Evolutionary conservation across 2,329 filamentous ascomycete species (phyloP), one percentile per base, ranked within the genome.

Genomic region (Paecilomyces formosus): DNA sequence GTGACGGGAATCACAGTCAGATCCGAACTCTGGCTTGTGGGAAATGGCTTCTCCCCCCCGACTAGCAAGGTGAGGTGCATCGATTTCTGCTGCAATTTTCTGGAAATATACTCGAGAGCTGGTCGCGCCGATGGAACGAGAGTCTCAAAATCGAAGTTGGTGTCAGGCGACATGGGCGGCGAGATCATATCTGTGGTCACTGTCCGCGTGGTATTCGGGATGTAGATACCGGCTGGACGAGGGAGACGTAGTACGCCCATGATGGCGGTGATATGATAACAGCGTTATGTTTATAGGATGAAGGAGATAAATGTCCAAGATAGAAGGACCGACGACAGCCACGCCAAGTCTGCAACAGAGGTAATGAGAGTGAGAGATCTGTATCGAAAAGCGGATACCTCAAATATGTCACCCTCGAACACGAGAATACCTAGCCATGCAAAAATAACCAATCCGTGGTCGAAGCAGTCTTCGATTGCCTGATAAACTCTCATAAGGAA

Each of bases 111-210:
- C 55, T 76, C 74, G 9, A 77, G 63, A 8, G 74, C 74, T 1
- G 74, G 72, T n/a, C 74, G 60, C 28, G 74, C 66, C 5, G 71
- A 72, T 0, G 71, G 67, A 5, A 70, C 68, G 3, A 75, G 63
- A 2, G 69, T 70, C 35, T 75, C 72, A 5, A 73, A 68, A 57
- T 74, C 72, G 50, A 73, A 73, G 55, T 66, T 70, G 59, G 74
- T 72, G 55, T 69, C 68, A 0, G 73, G 68, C 22, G 73, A 73
- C 3, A 77, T 66, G 5, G 75, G 74, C 11, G 71, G 68, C 3
- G 75, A 76, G 58, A 77, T 76, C 72, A 76, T 76, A 22, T 74
- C 70, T 55, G 64, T 65, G 18, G 73, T 75, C 58, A 76, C 67
- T 50, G 61, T 73, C 52, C 70, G 68, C 15, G 63, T 63, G n/a